Evolutionary conservation across 176 grass and related monocot species (phyloP), one percentile per base, ranked within the genome.

Genomic region (Rhynchospora breviuscula): DNA sequence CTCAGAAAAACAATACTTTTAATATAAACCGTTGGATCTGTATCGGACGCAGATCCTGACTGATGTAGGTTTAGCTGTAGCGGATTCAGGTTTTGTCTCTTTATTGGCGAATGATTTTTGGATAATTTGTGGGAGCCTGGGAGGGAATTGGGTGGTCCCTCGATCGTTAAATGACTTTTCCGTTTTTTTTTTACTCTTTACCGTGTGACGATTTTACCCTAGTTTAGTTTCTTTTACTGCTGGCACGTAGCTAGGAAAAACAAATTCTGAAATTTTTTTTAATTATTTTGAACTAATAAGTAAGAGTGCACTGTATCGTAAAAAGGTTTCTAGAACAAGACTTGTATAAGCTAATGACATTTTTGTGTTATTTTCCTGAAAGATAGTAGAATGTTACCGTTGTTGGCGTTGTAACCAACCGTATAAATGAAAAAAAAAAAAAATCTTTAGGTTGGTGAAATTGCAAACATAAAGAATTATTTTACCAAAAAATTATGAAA

Each of bases 61-160:
- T 8, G 57, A 3, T 61, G 14, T 21, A 19, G 57, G 15, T 44
- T 76, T 8, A 76, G 19, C 57, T 63, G 17, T 63, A 17, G 57
- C 17, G 22, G 57, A 29, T 81, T 62, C 12, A 22, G 3, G 31
- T 11, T 80, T 80, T 81, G 78, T 81, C 57, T 61, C 63, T 63
- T 47, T 79, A 60, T 63, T 81, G 10, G 78, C 31, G 23, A 47
- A 81, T 62, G 78, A 81, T 81, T 80, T 63, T 81, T 46, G 63
- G 78, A 81, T 81, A 51, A 80, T 62, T 44, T 59, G 44, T 58
- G 52, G 26, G 35, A 40, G 35, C 40, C 17, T 58, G 52, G 26
- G 1, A 40, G 35, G 35, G 13, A 19, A 22, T 22, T 74, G n/a
- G 33, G 10, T 79, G 25, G 76, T 59, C 76, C 76, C 17, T 15